Base-by-base conservation (phyloP, 441 rosid species). In the Rhodomyrtus psidioides region DNA sequence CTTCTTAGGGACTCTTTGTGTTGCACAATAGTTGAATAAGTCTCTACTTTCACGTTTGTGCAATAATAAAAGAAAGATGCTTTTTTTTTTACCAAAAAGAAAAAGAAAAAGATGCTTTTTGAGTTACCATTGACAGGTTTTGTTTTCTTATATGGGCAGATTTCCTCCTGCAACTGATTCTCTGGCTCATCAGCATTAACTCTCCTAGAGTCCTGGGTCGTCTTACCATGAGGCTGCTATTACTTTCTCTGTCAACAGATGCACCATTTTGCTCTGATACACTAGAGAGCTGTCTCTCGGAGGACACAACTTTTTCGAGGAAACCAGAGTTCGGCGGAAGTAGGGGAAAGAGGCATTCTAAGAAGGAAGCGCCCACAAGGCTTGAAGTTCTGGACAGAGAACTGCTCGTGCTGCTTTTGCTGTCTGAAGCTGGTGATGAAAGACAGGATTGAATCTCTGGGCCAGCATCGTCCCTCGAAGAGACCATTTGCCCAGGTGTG, bases 261-360 rank as follows among this genome's bases (percentile, higher is more conserved):
- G 59, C 58, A 27, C 59, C 26, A 16, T 86, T 84, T 79, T 83
- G 82, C 54, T 86, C 89, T 53, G 82, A 44, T 84, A 23, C 56
- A 65, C 44, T 21, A 44, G 65, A 59, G 46, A 39, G 86, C 86
- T 62, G 34, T 49, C 39, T 21, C 82, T 84, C 82, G 2, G 91
- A 56, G 84, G 30, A 65, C 65, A 86, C 60, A 34, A 21, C 86
- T 59, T 91, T 93, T 82, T 89, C 89, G 10, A 85, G 90, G 86
- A 92, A 90, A 58, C 93, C 75, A 81, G 93, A 87, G 89, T 86
- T 87, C 16, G 93, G 93, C 70, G 92, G 90, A 87, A 92, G 90
- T 86, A 94, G 86, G 53, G 99, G 98, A 89, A 96, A 96, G 86
- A 95, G 94, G 88, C 93, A 91, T 90, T 95, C 97, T 93, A 96